Conservation (phyloP, 495 filamentous ascomycete genomes). For the Neurospora sp. region DNA sequence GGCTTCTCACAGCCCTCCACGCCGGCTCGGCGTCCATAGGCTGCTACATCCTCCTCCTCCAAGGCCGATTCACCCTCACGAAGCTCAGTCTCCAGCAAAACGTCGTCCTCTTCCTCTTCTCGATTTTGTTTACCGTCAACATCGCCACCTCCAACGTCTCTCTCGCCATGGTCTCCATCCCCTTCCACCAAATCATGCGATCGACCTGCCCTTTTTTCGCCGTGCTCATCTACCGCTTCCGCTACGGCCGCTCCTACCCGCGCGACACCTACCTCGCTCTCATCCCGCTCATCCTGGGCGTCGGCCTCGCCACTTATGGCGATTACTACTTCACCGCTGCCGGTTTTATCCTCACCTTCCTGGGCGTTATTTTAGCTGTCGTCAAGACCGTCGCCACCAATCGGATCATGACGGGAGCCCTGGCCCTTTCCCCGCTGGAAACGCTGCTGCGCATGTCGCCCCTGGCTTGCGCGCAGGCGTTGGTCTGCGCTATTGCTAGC, state of each 20-base stretch:
- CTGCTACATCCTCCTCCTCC: slow-evolving; percentile 35
- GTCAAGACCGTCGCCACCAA: slow-evolving; percentile 50
- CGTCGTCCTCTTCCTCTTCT: slow-evolving; percentile 39
- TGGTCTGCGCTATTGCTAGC: slow-evolving; percentile 36
- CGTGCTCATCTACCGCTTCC: slow-evolving; percentile 43
- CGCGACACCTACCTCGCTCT: slow-evolving; percentile 44
- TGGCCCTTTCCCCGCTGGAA: slow-evolving; percentile 42
- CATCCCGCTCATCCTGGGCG: slow-evolving; percentile 46
- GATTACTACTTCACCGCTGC: slow-evolving; percentile 47
- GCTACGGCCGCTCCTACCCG: slow-evolving; percentile 38
- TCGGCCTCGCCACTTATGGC: slow-evolving; percentile 44
- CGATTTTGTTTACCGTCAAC: slow-evolving; percentile 48
- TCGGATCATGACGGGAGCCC: slow-evolving; percentile 43
- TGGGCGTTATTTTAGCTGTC: slow-evolving; percentile 44
- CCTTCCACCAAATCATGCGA: slow-evolving; percentile 51
- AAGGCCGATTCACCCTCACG: slow-evolving; percentile 38
- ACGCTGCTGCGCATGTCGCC: slow-evolving; percentile 47
- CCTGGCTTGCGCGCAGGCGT: slow-evolving; percentile 40
- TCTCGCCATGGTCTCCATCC: slow-evolving; percentile 44
- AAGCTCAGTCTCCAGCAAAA: slow-evolving; percentile 36
- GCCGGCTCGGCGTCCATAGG: slow-evolving; percentile 40
- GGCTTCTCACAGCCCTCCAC: slow-evolving; percentile 46
- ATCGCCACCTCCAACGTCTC: slow-evolving; percentile 50
- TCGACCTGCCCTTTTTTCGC: slow-evolving; percentile 46
- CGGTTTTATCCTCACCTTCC: slow-evolving; percentile 43